Conservation (phyloP, 805 yeast species). For the Wickerhamiella cacticola region DNA sequence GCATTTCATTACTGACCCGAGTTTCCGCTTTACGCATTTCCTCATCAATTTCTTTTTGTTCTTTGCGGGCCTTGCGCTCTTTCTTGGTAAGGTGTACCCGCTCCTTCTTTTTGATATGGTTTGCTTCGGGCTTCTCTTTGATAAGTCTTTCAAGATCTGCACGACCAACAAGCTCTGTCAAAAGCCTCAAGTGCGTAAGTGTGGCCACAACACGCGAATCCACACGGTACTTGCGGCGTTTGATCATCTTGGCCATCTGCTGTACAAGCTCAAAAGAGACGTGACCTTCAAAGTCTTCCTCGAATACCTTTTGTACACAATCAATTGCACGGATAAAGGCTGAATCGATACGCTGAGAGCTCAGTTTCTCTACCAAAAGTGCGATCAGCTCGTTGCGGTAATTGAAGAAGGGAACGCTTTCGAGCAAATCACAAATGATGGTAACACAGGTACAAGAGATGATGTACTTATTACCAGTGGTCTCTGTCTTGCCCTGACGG, state of each 20-base stretch:
- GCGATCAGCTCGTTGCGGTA: conserved; percentile 62
- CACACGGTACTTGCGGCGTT: conserved; percentile 61
- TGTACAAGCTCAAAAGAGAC: conserved; percentile 64
- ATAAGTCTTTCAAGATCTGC: conserved; percentile 34
- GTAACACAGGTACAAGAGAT: conserved; percentile 40
- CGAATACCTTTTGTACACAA: conserved; percentile 55
- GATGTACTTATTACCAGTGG: conserved; percentile 18
- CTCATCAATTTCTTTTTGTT: conserved; percentile 73
- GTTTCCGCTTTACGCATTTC: conserved; percentile 82
- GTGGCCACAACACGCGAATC: conserved; percentile 73
- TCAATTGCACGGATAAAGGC: conserved; percentile 49
- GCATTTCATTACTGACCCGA: conserved; percentile 73
- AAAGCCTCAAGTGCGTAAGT: conserved; percentile 45
- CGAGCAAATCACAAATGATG: conserved; percentile 68
- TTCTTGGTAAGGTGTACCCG: conserved; percentile 84
- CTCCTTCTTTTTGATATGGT: conserved; percentile 67
- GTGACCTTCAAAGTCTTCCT: conserved; percentile 72
- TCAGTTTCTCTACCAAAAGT: conserved; percentile 54
- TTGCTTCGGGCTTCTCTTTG: conserved; percentile 35
- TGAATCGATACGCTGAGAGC: conserved; percentile 37
- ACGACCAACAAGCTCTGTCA: conserved; percentile 30
- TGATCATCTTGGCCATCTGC: conserved; percentile 54
- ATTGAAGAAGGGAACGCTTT: conserved; percentile 66
- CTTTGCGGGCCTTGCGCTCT: conserved; percentile 78
- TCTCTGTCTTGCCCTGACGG: conserved; percentile 27